Evolutionary conservation across 345 rosid species (phyloP).

Genomic region (Syzygium aqueum): DNA sequence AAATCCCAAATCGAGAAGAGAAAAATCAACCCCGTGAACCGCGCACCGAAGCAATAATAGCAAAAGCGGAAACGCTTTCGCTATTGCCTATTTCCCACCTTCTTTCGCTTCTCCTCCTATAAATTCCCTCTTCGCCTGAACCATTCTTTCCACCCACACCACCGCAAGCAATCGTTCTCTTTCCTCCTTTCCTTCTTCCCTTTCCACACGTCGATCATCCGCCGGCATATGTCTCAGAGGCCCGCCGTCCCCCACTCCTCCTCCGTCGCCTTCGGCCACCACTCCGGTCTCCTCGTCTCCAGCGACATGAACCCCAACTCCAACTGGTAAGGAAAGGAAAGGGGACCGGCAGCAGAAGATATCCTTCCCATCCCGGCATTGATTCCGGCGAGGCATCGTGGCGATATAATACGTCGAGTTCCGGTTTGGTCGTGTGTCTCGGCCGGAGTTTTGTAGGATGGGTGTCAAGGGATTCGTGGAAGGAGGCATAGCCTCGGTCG

Average conservation of each 20-base stretch:
- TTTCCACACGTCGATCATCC: not conserved
- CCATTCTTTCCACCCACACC: not conserved
- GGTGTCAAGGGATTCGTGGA: conserved; percentile 79
- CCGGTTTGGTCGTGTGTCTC: not conserved
- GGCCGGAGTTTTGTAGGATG: conserved; percentile 13
- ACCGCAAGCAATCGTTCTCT: not conserved
- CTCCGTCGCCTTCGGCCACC: conserved; percentile 51
- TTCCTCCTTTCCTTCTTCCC: not conserved
- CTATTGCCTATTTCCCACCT: not conserved
- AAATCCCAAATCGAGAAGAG: not conserved
- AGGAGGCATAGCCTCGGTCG: conserved; percentile 79
- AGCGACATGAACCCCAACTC: conserved; percentile 53
- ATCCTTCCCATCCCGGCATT: not conserved
- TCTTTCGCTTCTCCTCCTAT: not conserved
- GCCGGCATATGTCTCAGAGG: conserved; percentile 70
- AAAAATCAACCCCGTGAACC: not conserved
- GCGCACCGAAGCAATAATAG: not conserved
- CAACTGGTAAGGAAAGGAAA: conserved; percentile 17
- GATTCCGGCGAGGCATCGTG: not conserved
- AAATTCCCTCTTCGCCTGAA: not conserved
- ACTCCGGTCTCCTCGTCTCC: conserved; percentile 66
- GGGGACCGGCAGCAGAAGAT: not conserved
- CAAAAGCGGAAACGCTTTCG: not conserved
- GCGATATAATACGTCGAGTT: not conserved
- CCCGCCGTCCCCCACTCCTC: conserved; percentile 62